Base-by-base conservation (phyloP, 805 yeast genomes). In the Saturnispora diversa region DNA sequence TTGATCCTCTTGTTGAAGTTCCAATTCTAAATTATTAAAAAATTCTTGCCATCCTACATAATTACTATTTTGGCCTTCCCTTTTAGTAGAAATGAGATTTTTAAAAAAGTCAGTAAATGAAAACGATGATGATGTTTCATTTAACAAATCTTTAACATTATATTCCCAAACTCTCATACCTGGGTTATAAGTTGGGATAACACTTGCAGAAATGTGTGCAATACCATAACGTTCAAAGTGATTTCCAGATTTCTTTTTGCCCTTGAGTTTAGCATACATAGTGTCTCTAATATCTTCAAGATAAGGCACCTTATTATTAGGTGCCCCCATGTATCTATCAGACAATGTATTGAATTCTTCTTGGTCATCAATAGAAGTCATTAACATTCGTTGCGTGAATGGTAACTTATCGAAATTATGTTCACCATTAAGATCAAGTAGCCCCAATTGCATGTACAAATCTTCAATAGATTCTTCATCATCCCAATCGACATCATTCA, bases 111-210 rank as follows among this genome's bases (percentile, higher is more conserved):
- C 37, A 12, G 8, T 20, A 9, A 26, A 32, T 11, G 42, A 39
- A 11, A 20, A n/a, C n/a, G n/a, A n/a, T n/a, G n/a, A n/a, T n/a
- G n/a, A n/a, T n/a, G n/a, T n/a, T n/a, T n/a, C n/a, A n/a, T 26
- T 27, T 11, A 39, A 25, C n/a, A 39, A 31, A 20, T 39, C 42
- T 40, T 48, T 45, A 27, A 74, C 72, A 53, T 85, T 85, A 58
- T 85, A 85, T 56, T 85, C 95, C 92, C 94, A 85, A 2, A 85
- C 77, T 47, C 95, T 67, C 45, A 85, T 54, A 5, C 87, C 84
- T 5, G 95, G 87, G 49, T 83, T 84, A 61, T 79, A 86, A 0
- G 94, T 85, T 3, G 95, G 95, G 11, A 86, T 74, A 11, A 85
- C 75, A 41, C 88, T 80, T 1, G 87, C 77, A 2, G 78, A 69